phyloP scores from a whole-genome alignment of 768 basidiomycete genomes.

The Rickenella mellea region DNA sequence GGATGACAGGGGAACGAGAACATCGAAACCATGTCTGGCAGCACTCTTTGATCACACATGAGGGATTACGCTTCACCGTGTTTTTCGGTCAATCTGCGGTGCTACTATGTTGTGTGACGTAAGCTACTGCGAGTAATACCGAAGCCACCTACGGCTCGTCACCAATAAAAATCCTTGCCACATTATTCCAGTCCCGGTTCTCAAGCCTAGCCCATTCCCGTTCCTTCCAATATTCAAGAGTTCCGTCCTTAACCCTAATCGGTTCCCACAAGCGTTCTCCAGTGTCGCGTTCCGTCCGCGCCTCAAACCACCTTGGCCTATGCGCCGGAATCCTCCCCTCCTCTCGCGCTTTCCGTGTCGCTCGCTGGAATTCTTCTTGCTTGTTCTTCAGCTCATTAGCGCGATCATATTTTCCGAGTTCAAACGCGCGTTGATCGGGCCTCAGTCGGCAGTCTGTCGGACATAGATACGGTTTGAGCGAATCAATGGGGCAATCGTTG shows the following conservation, averaged over 20 bases:
- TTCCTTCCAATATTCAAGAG: conserved; percentile 78
- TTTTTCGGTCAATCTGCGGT: too few species aligned
- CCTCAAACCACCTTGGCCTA: conserved; percentile 78
- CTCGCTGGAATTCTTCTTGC: conserved; percentile 80
- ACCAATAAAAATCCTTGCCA: conserved; percentile 78
- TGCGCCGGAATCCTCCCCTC: conserved; percentile 65
- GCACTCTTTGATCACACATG: too few species aligned
- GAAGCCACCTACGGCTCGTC: conserved; percentile 25
- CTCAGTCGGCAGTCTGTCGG: conserved; percentile 90
- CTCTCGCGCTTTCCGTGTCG: conserved; percentile 65
- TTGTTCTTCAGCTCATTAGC: conserved; percentile 71
- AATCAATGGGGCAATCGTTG: conserved; percentile 74
- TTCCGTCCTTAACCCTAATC: conserved; percentile 31
- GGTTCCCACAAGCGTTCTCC: conserved; percentile 87
- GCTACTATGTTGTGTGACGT: too few species aligned
- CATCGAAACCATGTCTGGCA: too few species aligned
- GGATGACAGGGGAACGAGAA: too few species aligned
- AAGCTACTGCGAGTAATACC: too few species aligned
- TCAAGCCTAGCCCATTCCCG: conserved; percentile 53
- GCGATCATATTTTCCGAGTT: conserved; percentile 74
- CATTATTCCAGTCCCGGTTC: conserved; percentile 47
- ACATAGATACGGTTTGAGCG: conserved; percentile 61
- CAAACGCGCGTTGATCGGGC: conserved; percentile 92
- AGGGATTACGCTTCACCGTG: too few species aligned
- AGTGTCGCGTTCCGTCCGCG: conserved; percentile 79